Evolutionary conservation across 2,329 filamentous ascomycete species (phyloP), one percentile per base, ranked within the genome.

Genomic region (Aspergillus texensis): DNA sequence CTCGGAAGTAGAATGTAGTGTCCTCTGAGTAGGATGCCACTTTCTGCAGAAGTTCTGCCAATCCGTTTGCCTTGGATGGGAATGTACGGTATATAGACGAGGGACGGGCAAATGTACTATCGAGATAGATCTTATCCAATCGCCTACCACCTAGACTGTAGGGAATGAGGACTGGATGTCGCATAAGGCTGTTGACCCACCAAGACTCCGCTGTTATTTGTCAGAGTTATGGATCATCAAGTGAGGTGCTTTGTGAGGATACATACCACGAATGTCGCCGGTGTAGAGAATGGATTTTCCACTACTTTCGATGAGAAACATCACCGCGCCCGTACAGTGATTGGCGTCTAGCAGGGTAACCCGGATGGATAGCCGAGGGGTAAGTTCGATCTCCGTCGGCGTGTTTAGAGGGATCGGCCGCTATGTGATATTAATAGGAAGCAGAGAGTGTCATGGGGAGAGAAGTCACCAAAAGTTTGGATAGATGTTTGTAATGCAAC

Each of bases 331-430:
- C 0, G 90, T 86, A 71, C 94, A 98, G 74, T 97, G 94, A 70
- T 98, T 97, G 1, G 94, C 93, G 79, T 97, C 91, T 58, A 97
- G 86, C 0, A 97, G 82, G 0, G 93, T 97, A 21, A 96, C 92
- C 54, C 89, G 88, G 28, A 97, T 88, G n/a, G 79, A 80, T 54
- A 85, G 84, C 1, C 86, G 86, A 0, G 89, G 91, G 1, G 82
- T 83, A 3, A 97, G 82, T 71, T 96, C 92, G 54, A 98, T 86
- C 4, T 81, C 78, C 0, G 89, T 94, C 0, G 93, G 92, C 0
- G 92, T 93, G 57, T 95, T 89, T 10, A 97, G 79, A 0, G 94
- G 94, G 36, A 98, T 84, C 0, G 93, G 85, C 78, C 94, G 93
- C 87, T 90, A 34, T 26, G 14, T 6, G 55, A 46, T 50, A 26